Base-by-base conservation (phyloP, 1,284 basidiomycete genomes). In the Apiotrichum veenhuisii region DNA sequence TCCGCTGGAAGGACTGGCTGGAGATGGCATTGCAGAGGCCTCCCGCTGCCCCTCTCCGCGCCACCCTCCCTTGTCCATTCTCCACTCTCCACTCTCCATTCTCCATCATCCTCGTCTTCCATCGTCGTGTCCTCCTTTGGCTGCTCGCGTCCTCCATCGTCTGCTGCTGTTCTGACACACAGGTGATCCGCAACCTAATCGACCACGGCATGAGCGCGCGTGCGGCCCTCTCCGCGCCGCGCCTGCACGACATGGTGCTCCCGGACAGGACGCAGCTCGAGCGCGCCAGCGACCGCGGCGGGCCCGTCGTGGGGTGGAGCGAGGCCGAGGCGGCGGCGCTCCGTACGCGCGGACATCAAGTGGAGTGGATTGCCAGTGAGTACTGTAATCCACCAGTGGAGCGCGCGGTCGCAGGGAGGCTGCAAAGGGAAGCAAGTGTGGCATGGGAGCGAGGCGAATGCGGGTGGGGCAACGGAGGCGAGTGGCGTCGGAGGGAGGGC, bases 181-280 rank as follows among this genome's bases (percentile, higher is more conserved):
- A 48, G 34, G 46, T 48, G 10, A 36, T 61, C 18, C 57, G 70
- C 5, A 70, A 71, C 57, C 57, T 70, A 34, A 43, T 75, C 23
- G 51, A 69, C 33, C 70, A 69, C 44, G 63, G 58, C 26, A 58
- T 70, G 54, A 46, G 58, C 5, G 56, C 65, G 5, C 51, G 52
- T 12, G 64, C 72, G 49, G 68, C 72, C 1, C 57, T 75, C 8
- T 47, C 59, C 4, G 52, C 59, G 18, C 62, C 60, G 23, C 54
- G 73, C 17, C 37, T 75, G 37, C 74, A 76, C 61, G 68, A 74
- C 54, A 73, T 75, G 59, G 65, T 76, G 34, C 60, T 67, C 25
- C 74, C 74, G 3, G 60, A 71, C 53, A 47, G 63, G 15, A 62
- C 66, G 3, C 23, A 56, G 7, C 44, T 76, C 2, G 74, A 76